Evolutionary conservation across 208 protist species (phyloP).

Genomic region (Trypanosoma mega): DNA sequence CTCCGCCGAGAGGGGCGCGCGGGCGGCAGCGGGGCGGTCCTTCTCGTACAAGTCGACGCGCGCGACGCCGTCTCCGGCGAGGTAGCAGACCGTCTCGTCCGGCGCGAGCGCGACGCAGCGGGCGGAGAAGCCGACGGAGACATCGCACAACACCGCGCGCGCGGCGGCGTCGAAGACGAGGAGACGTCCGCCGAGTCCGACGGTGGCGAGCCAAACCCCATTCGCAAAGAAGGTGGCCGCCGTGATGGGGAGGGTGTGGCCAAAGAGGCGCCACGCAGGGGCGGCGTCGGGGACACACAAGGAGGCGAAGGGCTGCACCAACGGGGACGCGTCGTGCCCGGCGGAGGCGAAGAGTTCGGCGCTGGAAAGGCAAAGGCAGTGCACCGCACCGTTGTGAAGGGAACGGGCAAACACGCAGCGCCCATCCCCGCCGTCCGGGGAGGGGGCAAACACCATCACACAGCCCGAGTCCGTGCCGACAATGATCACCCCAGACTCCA

Average conservation of each 20-base stretch:
- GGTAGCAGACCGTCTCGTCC: constrained; percentile 66
- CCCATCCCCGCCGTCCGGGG: constrained; percentile 5
- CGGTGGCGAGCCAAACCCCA: constrained; percentile 31
- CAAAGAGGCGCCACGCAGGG: constrained; percentile 29
- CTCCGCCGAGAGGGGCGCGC: not conserved
- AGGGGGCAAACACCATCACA: constrained; percentile 24
- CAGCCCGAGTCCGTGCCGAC: constrained; percentile 35
- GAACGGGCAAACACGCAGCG: constrained; percentile 27
- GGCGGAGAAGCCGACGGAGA: constrained; percentile 48
- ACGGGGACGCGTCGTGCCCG: constrained; percentile 64
- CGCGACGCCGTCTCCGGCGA: constrained; percentile 49
- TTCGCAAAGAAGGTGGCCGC: constrained; percentile 33
- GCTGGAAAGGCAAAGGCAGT: constrained; percentile 45
- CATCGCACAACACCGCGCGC: constrained; percentile 25
- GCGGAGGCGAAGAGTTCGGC: constrained; percentile 55
- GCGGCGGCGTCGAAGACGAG: constrained; percentile 36
- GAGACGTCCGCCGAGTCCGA: constrained; percentile 27
- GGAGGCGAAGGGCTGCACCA: constrained; percentile 37
- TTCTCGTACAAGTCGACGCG: constrained; percentile 49
- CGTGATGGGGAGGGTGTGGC: constrained; percentile 52
- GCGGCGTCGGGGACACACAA: constrained; percentile 26
- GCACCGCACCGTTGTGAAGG: constrained; percentile 64
- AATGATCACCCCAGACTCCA: constrained; percentile 12
- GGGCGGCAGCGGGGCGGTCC: constrained; percentile 15
- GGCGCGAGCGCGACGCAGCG: constrained; percentile 42